Percentiles rank a stretch among this genome's conserved stretches.
phyloP scores from a whole-genome alignment of 2,329 filamentous ascomycete species.

The Fusarium sororula region DNA sequence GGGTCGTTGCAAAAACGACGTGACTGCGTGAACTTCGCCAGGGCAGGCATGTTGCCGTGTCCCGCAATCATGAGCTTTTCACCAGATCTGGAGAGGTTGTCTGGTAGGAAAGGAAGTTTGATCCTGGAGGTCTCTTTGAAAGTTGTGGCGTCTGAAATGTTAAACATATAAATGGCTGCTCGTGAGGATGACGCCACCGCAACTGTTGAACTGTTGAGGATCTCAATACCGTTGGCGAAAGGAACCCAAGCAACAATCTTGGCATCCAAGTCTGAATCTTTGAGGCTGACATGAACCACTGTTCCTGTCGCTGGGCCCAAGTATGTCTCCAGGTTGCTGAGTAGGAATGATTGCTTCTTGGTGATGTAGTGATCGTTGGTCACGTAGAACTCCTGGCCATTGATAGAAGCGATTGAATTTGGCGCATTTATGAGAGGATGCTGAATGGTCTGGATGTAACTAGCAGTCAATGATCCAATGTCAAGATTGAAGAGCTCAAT shows the following conservation, averaged over 20 bases:
- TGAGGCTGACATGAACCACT: conserved; percentile 48
- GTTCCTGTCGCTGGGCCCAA: conserved; percentile 45
- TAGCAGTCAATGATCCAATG: conserved; percentile 44
- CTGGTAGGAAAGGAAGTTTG: conserved; percentile 50
- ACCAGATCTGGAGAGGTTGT: conserved; percentile 50
- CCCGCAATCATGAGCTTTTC: conserved; percentile 52
- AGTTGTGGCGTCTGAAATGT: background rate
- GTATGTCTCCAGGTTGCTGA: conserved; percentile 49
- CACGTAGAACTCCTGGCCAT: conserved; percentile 50
- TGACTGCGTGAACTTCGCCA: conserved; percentile 45
- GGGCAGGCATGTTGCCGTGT: conserved; percentile 49
- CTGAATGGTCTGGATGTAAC: conserved; percentile 48
- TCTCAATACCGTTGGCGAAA: conserved; percentile 54
- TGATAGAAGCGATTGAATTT: conserved; percentile 51
- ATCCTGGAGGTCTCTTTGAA: conserved; percentile 7
- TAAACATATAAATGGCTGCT: conserved; percentile 22
- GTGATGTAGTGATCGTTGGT: conserved; percentile 54
- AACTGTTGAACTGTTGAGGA: conserved; percentile 51
- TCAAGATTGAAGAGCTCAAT: conserved; percentile 54
- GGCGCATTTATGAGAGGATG: conserved; percentile 52
- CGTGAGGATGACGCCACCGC: conserved; percentile 50
- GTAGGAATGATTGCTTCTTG: conserved; percentile 29
- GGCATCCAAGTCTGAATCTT: conserved; percentile 7
- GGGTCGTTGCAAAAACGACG: conserved; percentile 50
- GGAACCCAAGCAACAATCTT: conserved; percentile 47